Conservation (phyloP, 2,329 filamentous ascomycete species). For the Aspergillus sp. region DNA sequence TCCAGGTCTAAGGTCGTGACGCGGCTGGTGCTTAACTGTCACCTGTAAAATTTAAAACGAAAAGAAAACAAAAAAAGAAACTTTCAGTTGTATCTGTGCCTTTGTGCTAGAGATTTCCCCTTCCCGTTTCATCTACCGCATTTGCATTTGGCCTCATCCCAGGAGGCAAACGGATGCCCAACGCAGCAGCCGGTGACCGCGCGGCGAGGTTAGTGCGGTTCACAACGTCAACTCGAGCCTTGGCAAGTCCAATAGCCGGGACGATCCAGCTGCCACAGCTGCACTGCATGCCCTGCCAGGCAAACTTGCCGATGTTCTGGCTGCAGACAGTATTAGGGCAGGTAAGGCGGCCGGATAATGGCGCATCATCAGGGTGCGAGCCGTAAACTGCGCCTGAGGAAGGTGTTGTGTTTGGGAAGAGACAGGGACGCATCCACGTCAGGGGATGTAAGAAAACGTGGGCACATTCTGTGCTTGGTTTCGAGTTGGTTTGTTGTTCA, state of each 20-base stretch:
- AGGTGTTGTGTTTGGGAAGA: conserved; percentile 40
- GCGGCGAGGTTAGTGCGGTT: conserved; percentile 19
- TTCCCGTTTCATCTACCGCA: conserved; percentile 9
- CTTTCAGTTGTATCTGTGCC: too few species aligned
- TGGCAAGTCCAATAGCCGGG: conserved; percentile 80
- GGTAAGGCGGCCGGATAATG: conserved; percentile 73
- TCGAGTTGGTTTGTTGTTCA: conserved; percentile 23
- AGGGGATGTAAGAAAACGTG: conserved; percentile 90
- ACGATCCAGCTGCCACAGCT: conserved; percentile 87
- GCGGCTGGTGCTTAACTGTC: too few species aligned
- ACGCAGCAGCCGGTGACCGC: conserved; percentile 16
- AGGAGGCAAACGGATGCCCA: conserved; percentile 36
- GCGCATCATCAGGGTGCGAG: conserved; percentile 47
- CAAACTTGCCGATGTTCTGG: conserved; percentile 82
- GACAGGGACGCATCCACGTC: conserved; percentile 84
- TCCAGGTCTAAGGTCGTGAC: too few species aligned
- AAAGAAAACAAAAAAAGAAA: too few species aligned
- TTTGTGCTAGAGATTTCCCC: conserved; percentile 17
- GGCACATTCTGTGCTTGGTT: conserved; percentile 50
- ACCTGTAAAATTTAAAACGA: too few species aligned
- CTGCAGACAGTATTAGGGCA: conserved; percentile 75
- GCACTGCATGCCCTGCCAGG: conserved; percentile 93
- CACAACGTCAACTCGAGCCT: conserved; percentile 73
- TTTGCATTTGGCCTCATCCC: conserved; percentile 23
- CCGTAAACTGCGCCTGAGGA: conserved; percentile 11